Evolutionary conservation across 345 rosid genomes (phyloP).

Genomic region (Ailanthus altissimus): DNA sequence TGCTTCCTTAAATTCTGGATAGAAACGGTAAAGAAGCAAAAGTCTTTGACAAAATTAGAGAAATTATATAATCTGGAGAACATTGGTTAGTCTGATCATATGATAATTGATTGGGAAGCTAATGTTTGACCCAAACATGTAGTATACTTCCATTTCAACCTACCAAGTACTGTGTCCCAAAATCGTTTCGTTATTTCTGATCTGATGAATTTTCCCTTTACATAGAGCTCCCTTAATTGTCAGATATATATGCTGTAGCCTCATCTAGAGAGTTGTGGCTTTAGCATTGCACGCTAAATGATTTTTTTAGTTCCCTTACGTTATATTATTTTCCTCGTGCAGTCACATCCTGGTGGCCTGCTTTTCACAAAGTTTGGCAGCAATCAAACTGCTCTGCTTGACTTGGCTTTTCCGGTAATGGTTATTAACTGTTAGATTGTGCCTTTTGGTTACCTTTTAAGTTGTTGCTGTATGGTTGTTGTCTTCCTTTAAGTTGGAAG

Average conservation of each 20-base stretch:
- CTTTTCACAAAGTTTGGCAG: conserved; percentile 83
- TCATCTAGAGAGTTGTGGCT: neutral
- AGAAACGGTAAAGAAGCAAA: neutral
- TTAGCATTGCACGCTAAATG: neutral
- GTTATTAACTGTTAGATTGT: neutral
- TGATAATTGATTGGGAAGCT: neutral
- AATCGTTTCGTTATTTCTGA: neutral
- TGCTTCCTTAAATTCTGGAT: neutral
- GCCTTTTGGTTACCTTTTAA: neutral
- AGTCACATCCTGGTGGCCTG: conserved; percentile 90
- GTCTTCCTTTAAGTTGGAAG: neutral
- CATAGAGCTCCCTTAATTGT: neutral
- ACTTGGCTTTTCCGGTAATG: conserved; percentile 81
- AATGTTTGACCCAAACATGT: neutral
- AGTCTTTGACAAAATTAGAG: neutral
- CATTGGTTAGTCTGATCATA: neutral
- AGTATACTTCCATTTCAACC: neutral
- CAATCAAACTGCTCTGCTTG: conserved; percentile 86
- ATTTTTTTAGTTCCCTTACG: neutral
- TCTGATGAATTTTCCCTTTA: neutral
- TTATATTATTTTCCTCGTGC: conserved; percentile 36
- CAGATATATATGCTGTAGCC: neutral
- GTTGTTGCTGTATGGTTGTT: conserved; percentile 7
- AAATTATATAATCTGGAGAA: neutral
- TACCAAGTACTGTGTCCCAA: neutral